phyloP scores from a whole-genome alignment of 164 flowering plant genomes.

The Vitis amurensis region DNA sequence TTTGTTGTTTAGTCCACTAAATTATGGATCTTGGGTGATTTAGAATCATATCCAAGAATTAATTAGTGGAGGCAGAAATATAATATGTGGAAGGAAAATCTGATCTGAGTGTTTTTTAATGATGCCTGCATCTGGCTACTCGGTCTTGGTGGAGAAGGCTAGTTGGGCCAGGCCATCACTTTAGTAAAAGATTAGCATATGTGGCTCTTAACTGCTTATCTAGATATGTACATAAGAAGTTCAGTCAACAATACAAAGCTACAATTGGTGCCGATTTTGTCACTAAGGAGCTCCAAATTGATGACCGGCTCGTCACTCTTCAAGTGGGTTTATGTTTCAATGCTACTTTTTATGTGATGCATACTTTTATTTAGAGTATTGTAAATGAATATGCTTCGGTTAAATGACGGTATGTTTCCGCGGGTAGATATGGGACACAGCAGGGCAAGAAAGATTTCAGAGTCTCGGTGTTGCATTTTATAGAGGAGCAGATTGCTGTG shows the following conservation, averaged over 20 bases:
- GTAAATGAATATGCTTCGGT: not conserved
- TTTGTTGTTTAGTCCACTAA: too few species aligned
- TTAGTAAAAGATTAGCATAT: not conserved
- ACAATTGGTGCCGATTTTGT: constrained; percentile 96
- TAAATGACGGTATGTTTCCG: constrained; percentile 3
- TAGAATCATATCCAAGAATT: too few species aligned
- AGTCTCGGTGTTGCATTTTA: constrained; percentile 97
- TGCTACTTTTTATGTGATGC: constrained; percentile 6
- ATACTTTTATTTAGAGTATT: not conserved
- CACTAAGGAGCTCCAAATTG: constrained; percentile 88
- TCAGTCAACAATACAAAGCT: constrained; percentile 92
- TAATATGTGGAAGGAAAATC: too few species aligned
- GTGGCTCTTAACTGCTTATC: constrained; percentile 26
- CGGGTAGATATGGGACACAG: constrained; percentile 95
- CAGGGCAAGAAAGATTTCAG: constrained; percentile 97
- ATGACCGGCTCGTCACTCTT: constrained; percentile 77
- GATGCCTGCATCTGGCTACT: too few species aligned
- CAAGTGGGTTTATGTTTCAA: constrained; percentile 49
- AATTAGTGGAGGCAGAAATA: too few species aligned
- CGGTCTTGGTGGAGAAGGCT: too few species aligned
- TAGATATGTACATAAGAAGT: constrained; percentile 90
- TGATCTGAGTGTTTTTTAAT: too few species aligned
- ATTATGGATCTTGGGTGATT: too few species aligned
- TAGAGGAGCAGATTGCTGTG: constrained; percentile 96
- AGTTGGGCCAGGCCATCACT: too few species aligned